Evolutionary conservation across 2,329 filamentous ascomycete genomes (phyloP).

Genomic region (Aureobasidium sp.): DNA sequence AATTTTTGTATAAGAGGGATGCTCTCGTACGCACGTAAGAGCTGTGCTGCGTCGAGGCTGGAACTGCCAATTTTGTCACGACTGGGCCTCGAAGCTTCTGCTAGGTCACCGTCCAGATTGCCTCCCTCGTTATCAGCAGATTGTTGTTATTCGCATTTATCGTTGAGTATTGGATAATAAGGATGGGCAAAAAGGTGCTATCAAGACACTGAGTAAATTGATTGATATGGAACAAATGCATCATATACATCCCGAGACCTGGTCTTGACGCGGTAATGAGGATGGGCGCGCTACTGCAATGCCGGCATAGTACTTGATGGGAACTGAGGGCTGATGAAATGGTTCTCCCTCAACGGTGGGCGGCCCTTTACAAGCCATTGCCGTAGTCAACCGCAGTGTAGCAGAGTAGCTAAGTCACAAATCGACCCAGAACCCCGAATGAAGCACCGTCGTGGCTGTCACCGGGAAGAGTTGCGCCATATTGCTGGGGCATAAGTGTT

Average conservation of each 20-base stretch:
- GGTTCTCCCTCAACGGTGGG: not conserved
- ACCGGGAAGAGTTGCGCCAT: conserved; percentile 6
- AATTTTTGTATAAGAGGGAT: not conserved
- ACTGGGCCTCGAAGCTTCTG: not conserved
- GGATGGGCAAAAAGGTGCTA: not conserved
- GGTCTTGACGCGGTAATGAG: not conserved
- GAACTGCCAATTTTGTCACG: not conserved
- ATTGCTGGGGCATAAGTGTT: not conserved
- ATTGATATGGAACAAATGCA: not conserved
- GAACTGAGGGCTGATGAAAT: not conserved
- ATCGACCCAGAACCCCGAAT: not conserved
- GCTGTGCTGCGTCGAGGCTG: not conserved
- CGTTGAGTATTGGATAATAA: conserved; percentile 3
- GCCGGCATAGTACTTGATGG: not conserved
- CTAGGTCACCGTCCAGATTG: conserved; percentile 4
- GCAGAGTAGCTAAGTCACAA: not conserved
- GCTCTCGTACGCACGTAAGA: not conserved
- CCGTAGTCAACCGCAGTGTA: not conserved
- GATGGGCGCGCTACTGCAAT: conserved; percentile 2
- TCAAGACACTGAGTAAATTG: not conserved
- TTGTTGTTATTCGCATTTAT: not conserved
- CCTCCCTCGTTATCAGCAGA: not conserved
- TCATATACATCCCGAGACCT: not conserved
- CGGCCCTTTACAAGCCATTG: not conserved
- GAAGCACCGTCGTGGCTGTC: conserved; percentile 6